These are phyloP conservation scores for Aristolochia californica DNA, from an alignment of 164 flowering plant species.

Conservation along the genomic window DNA sequence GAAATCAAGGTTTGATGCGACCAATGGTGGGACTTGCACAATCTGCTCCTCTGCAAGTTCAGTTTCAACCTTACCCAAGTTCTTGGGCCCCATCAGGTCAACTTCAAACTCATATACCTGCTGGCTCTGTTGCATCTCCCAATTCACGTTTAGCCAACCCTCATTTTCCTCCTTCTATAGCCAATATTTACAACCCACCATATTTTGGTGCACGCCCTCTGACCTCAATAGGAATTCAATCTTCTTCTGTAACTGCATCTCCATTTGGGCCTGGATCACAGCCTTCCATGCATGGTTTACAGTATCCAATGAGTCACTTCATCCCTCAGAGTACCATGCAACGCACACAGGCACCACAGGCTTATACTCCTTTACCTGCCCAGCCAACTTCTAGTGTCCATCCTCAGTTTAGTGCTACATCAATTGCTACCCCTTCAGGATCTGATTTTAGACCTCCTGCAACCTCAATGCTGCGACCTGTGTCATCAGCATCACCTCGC, in stretches of 20 bases:
- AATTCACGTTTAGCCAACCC: slow-evolving; percentile 23
- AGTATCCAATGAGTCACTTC: slow-evolving; percentile 22
- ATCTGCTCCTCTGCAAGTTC: slow-evolving; percentile 25
- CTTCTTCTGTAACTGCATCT: slow-evolving; percentile 22
- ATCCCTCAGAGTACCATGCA: slow-evolving; percentile 22
- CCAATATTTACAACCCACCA: slow-evolving; percentile 22
- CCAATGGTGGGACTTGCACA: slow-evolving; percentile 23
- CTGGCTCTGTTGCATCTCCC: slow-evolving; percentile 21
- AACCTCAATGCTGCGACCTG: slow-evolving; percentile 19
- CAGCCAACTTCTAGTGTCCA: slow-evolving; percentile 13
- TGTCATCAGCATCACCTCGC: slow-evolving; percentile 11
- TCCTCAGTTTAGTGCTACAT: slow-evolving; percentile 14
- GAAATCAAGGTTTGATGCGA: slow-evolving; percentile 30
- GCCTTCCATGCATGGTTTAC: too few relatives aligned
- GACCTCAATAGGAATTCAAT: slow-evolving; percentile 21
- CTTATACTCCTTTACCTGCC: slow-evolving; percentile 4
- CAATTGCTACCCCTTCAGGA: slow-evolving; percentile 12
- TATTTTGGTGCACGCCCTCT: slow-evolving; percentile 26
- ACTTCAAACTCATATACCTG: slow-evolving; percentile 18
- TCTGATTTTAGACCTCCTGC: slow-evolving; percentile 13
- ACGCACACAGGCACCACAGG: slow-evolving; percentile 15
- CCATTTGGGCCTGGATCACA: slow-evolving; percentile 23
- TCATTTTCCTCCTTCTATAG: slow-evolving; percentile 21
- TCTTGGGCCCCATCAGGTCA: slow-evolving; percentile 37
- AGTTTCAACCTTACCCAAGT: slow-evolving; percentile 28